These are phyloP conservation scores for Fallopia convolvulus DNA, from an alignment of 148 eudicot species.

Conservation along the genomic window DNA sequence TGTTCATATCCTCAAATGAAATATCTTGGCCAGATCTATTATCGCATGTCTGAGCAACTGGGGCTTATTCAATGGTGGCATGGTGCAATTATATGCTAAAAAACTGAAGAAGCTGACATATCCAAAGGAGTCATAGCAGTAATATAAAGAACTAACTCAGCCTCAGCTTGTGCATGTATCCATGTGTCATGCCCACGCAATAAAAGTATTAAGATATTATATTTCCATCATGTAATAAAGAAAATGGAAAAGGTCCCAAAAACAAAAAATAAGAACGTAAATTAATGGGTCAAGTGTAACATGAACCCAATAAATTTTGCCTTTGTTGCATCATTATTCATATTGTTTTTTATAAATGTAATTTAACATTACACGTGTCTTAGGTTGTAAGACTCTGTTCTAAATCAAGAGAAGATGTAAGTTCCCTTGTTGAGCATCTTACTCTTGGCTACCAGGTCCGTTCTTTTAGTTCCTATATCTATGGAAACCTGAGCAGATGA, in stretches of 20 bases:
- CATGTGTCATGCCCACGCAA: not conserved
- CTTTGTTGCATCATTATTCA: too few relatives aligned
- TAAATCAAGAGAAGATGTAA: constrained; percentile 96
- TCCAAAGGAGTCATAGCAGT: not conserved
- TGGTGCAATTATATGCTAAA: not conserved
- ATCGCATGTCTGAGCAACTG: too few relatives aligned
- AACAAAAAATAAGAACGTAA: not conserved
- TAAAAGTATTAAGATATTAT: not conserved
- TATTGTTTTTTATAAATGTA: too few relatives aligned
- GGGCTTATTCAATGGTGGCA: not conserved
- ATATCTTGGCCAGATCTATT: not conserved
- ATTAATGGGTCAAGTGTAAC: too few relatives aligned
- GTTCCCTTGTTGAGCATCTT: constrained; percentile 96
- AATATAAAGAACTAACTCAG: not conserved
- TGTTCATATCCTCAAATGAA: not conserved
- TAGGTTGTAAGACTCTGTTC: constrained; percentile 97
- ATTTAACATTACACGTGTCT: too few relatives aligned
- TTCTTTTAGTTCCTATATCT: not conserved
- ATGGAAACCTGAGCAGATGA: too few relatives aligned
- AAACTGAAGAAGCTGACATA: not conserved
- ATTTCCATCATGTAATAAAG: not conserved
- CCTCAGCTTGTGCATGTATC: not conserved
- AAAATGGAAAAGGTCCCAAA: not conserved
- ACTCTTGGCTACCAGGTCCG: constrained; percentile 95
- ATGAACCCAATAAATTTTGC: too few relatives aligned